Conservation (phyloP, 495 filamentous ascomycete genomes). For the Aspergillus panamensis region DNA sequence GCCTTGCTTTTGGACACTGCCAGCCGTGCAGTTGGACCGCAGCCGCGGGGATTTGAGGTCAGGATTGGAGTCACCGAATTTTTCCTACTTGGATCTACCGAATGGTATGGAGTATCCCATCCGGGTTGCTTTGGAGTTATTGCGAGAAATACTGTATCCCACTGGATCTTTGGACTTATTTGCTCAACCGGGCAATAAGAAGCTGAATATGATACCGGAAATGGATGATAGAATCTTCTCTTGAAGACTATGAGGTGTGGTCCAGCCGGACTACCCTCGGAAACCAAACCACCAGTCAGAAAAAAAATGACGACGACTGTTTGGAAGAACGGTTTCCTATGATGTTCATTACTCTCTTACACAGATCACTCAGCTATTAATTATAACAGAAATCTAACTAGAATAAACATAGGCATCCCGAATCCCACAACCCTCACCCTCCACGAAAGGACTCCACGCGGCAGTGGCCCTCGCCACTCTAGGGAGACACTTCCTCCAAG, state of each 20-base stretch:
- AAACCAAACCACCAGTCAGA: too few relatives aligned
- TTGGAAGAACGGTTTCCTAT: neutral
- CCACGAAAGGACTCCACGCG: neutral
- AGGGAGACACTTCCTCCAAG: neutral
- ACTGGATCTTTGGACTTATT: too few relatives aligned
- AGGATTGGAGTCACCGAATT: neutral
- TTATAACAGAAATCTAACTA: neutral
- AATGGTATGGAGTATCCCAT: neutral
- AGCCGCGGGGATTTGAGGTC: neutral
- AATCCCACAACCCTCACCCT: neutral
- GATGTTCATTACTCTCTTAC: neutral
- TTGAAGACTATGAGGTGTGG: too few relatives aligned
- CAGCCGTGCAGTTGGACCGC: neutral
- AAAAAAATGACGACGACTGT: too few relatives aligned
- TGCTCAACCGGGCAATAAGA: too few relatives aligned
- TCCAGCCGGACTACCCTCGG: too few relatives aligned
- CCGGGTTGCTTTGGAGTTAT: neutral
- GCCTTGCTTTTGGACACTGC: too few relatives aligned
- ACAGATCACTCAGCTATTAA: neutral
- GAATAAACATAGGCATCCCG: neutral
- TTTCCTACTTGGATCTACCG: neutral
- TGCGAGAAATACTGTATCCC: too few relatives aligned
- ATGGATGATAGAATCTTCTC: too few relatives aligned
- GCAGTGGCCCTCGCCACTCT: neutral
- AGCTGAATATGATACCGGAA: too few relatives aligned